Base-by-base conservation (phyloP, 139 green algal species). In the Zygnema cylindricum region DNA sequence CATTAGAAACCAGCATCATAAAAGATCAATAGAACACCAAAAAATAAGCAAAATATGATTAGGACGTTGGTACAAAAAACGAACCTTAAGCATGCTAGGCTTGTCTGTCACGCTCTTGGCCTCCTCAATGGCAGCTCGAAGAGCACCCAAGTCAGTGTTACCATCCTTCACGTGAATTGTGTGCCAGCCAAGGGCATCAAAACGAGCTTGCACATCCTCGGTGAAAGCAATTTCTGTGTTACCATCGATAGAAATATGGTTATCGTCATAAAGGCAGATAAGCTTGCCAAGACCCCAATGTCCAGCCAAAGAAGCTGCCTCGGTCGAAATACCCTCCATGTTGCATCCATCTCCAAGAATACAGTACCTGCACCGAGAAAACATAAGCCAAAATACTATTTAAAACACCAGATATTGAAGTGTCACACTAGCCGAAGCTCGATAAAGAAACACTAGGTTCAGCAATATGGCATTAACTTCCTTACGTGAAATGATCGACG, bases 261-360 rank as follows among this genome's bases (percentile, higher is more conserved):
- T 99, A 96, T 99, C 97, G 86, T 99, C 97, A 93, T 99, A 99
- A 77, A 99, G 93, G 22, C 93, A 95, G 93, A 99, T 99, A 32
- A 99, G 95, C 97, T 99, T 99, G 96, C 96, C 96, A 83, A 99
- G 96, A 86, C 96, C 97, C 97, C 96, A 98, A 94, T 99, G 97
- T 84, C 96, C 97, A 1, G 97, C 97, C 82, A 99, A 92, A 75
- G 97, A 99, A 87, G 90, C 96, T 77, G 96, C 96, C 96, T 99
- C 97, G 86, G 96, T 97, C 86, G 96, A 98, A 92, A 99, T 96
- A 84, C 97, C 97, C 96, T 99, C 97, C 97, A 99, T 99, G 95
- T 98, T 99, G 95, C 97, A 99, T 88, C 97, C 97, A 87, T 99
- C 97, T 69, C 97, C 96, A 93, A 99, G 94, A 93, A 99, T 99